Base-by-base conservation (phyloP, 164 flowering plant genomes). In the Chimonanthus salicifolius region DNA sequence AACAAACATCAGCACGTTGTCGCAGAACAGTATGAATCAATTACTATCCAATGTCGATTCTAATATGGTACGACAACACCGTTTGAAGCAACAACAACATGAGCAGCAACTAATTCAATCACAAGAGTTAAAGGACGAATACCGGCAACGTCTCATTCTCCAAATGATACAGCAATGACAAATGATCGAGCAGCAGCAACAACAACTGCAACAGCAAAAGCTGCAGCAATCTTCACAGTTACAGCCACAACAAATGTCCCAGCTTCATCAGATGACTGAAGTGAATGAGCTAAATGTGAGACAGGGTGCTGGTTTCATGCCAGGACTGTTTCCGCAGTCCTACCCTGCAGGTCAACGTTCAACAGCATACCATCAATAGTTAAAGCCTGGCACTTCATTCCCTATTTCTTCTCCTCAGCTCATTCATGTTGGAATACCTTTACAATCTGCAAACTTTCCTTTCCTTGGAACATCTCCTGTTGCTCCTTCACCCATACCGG, bases 401-500 rank as follows among this genome's bases (percentile, higher is more conserved):
- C n/a, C n/a, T 64, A 82, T 82, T 51, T 84, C 95, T 49, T 86
- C 98, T 65, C 90, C 90, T 3, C 97, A 90, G 78, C 78, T 87
- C 58, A 81, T 81, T 70, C 92, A 87, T 80, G 78, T 90, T 58
- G 94, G 87, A 73, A 92, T 94, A 46, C 91, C 94, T 66, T 74
- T 85, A 79, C 97, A 88, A 74, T 81, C 92, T 72, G 87, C 90
- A 68, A 87, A 77, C 81, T 91, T 94, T 21, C 95, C 97, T 5
- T 89, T 91, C 64, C 74, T 89, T 69, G 88, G 82, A 64, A 92
- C 97, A 67, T 87, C 96, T 74, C 89, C 98, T 60, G 68, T 89
- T 82, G 90, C 87, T 71, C 92, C 95, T 65, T 90, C 97, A 15
- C 96, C 98, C 13, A 78, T 88, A 81, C 99, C 87, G 0, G 96